Conservation (phyloP, 2,329 filamentous ascomycete species). For the Mariannaea sp. region DNA sequence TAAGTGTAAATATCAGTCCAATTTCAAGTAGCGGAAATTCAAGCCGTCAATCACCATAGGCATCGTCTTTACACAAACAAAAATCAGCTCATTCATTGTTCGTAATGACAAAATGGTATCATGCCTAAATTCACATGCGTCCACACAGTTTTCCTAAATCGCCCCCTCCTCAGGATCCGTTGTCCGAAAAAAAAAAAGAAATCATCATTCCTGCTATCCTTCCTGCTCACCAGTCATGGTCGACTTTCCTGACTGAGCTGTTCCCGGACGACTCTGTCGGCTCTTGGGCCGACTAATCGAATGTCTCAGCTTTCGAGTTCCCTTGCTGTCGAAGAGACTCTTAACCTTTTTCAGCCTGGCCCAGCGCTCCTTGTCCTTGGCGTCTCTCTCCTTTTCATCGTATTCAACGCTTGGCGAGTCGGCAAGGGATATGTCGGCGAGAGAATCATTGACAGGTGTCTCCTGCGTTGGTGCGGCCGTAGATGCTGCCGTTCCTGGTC, state of each 20-base stretch:
- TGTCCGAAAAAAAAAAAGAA: no score
- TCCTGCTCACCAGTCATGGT: constrained; percentile 17
- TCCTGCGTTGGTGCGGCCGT: constrained; percentile 20
- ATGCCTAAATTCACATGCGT: no score
- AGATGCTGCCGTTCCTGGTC: constrained; percentile 24
- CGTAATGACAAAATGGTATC: no score
- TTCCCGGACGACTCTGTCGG: constrained; percentile 45
- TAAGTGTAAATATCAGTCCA: no score
- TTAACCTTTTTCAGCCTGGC: constrained; percentile 72
- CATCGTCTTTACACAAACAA: no score
- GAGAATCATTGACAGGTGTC: constrained; percentile 16
- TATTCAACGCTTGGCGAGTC: constrained; percentile 35
- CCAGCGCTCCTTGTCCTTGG: constrained; percentile 75
- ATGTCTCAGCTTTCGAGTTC: constrained; percentile 56
- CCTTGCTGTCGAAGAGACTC: constrained; percentile 71
- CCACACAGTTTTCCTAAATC: no score
- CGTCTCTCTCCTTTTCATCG: constrained; percentile 53
- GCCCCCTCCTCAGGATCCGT: no score
- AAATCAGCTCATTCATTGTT: no score
- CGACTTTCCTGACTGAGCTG: constrained; percentile 41
- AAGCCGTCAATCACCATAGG: no score
- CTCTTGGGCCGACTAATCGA: constrained; percentile 39
- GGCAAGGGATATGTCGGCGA: not conserved
- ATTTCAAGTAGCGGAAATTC: no score
- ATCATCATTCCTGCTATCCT: constrained; percentile 21